phyloP scores from a whole-genome alignment of 2,329 filamentous ascomycete species.

The Trichophyton equinum region DNA sequence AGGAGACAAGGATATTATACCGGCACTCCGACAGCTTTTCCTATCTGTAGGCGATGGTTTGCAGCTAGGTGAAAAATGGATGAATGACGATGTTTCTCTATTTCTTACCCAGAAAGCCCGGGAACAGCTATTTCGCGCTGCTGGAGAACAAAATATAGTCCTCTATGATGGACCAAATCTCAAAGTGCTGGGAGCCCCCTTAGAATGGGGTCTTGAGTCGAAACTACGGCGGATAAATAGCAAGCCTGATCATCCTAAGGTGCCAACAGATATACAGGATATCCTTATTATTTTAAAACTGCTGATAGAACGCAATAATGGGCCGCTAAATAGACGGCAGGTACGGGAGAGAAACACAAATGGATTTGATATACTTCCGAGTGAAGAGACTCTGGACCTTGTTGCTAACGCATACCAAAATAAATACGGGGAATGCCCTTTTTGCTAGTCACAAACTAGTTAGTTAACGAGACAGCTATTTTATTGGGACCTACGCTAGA shows the following conservation, averaged over 20 bases:
- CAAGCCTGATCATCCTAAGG: slow-evolving; percentile 15
- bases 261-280: slow-evolving; percentile 20
- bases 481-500: background rate
- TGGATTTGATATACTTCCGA: slow-evolving; percentile 20
- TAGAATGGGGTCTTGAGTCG: slow-evolving; percentile 26
- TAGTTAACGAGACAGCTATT: background rate
- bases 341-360: slow-evolving; percentile 21
- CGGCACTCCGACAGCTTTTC: too few species aligned
- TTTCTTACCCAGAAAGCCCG: slow-evolving; percentile 16
- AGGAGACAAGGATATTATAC: slow-evolving; percentile 22
- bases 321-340: slow-evolving; percentile 17
- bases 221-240: slow-evolving; percentile 23
- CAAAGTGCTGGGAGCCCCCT: slow-evolving; percentile 21
- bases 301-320: slow-evolving; percentile 15
- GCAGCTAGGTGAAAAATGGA: too few species aligned
- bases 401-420: slow-evolving; percentile 21
- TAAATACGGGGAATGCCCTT: slow-evolving; percentile 13
- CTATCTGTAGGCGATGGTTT: too few species aligned
- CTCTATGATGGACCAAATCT: slow-evolving; percentile 21
- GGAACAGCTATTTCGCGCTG: slow-evolving; percentile 16
- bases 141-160: slow-evolving; percentile 22
- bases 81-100: slow-evolving; percentile 23
- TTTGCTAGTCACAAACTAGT: background rate
- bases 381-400: slow-evolving; percentile 19
- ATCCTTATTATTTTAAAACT: slow-evolving; percentile 21